phyloP scores from a whole-genome alignment of 352 stramenopile genomes.

The Phytophthora niederhauseri region DNA sequence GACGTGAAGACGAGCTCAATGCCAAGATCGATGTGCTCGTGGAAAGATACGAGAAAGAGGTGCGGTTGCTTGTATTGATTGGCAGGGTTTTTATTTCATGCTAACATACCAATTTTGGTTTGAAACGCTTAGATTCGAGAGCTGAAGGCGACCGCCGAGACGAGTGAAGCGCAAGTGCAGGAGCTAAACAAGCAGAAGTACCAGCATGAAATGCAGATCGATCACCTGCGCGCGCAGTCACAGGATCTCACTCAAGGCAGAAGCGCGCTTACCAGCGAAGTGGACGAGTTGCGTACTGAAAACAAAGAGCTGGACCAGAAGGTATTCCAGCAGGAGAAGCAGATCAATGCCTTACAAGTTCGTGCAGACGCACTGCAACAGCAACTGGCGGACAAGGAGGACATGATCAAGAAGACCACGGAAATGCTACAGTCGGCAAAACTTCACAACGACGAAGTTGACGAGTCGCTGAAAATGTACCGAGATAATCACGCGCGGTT shows the following conservation, averaged over 20 bases:
- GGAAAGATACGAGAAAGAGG: constrained; percentile 70
- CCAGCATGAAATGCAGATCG: constrained; percentile 78
- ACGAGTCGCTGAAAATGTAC: constrained; percentile 90
- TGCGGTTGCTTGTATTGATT: no score
- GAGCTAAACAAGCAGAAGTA: constrained; percentile 75
- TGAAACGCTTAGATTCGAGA: constrained; percentile 42
- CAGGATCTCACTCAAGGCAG: constrained; percentile 61
- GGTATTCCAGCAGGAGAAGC: constrained; percentile 84
- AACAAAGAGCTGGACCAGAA: constrained; percentile 88
- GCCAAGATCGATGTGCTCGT: constrained; percentile 69
- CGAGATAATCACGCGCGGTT: constrained; percentile 83
- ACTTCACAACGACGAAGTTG: constrained; percentile 79
- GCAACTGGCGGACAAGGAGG: constrained; percentile 80
- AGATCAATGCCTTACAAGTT: constrained; percentile 80
- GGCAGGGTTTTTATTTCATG: background rate
- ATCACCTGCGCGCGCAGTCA: constrained; percentile 67
- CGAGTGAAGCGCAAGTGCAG: constrained; percentile 62
- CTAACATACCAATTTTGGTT: background rate
- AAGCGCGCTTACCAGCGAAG: constrained; percentile 44
- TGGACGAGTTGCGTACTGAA: constrained; percentile 60
- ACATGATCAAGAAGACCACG: constrained; percentile 74
- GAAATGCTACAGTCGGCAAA: constrained; percentile 72
- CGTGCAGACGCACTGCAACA: constrained; percentile 70
- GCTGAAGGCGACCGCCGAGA: constrained; percentile 49
- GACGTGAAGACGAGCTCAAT: constrained; percentile 68